These are phyloP conservation scores for Deuterostichococcus epilithicus DNA, from an alignment of 139 green algal species.

Conservation along the genomic window DNA sequence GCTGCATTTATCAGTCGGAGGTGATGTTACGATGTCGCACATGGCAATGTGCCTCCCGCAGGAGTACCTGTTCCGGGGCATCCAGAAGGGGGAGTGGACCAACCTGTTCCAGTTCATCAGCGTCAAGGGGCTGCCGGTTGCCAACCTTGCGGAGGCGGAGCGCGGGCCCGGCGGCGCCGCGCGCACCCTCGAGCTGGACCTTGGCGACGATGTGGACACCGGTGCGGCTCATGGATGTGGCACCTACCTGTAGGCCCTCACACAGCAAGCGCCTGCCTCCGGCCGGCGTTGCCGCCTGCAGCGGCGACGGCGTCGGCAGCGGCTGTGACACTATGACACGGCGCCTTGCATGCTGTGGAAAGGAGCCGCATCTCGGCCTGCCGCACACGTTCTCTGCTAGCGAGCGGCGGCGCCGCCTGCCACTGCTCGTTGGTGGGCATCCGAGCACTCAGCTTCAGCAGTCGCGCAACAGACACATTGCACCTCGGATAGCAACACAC, in stretches of 20 bases:
- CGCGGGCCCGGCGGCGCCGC: slow-evolving; percentile 47
- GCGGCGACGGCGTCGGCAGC: too few relatives aligned
- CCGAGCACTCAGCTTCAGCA: too few relatives aligned
- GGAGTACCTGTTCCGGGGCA: slow-evolving; percentile 81
- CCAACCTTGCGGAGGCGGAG: slow-evolving; percentile 76
- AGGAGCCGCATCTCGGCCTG: too few relatives aligned
- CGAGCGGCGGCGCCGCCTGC: too few relatives aligned
- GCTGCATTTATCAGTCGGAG: background rate
- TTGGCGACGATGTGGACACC: slow-evolving; percentile 59
- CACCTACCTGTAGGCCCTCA: background rate
- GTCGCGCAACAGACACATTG: too few relatives aligned
- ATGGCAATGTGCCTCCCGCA: slow-evolving; percentile 15
- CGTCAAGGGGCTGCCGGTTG: slow-evolving; percentile 76
- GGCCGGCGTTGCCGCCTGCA: background rate
- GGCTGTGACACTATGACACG: too few relatives aligned
- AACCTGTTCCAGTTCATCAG: slow-evolving; percentile 91
- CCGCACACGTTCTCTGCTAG: too few relatives aligned
- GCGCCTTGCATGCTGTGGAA: too few relatives aligned
- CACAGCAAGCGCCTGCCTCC: background rate
- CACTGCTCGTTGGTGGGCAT: too few relatives aligned
- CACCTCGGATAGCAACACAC: too few relatives aligned
- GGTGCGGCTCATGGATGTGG: slow-evolving; percentile 25
- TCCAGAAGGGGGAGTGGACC: slow-evolving; percentile 84
- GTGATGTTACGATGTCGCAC: too few relatives aligned
- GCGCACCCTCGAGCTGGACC: slow-evolving; percentile 16